These are phyloP conservation scores for Solanum microdontum DNA, from an alignment of 257 asterid genomes.

Conservation along the genomic window DNA sequence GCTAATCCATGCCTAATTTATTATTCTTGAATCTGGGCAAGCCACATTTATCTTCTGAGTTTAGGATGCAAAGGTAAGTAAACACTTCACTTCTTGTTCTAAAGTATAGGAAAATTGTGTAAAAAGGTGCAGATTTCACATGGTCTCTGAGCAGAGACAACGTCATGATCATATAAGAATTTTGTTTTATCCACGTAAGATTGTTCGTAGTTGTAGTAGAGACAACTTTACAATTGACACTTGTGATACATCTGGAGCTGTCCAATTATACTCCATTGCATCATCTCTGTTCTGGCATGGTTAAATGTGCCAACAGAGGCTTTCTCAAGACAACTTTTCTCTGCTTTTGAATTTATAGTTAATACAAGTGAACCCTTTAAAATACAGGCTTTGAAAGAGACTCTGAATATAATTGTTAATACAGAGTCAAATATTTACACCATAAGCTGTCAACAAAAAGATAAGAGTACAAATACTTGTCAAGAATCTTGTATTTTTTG, in stretches of 20 bases:
- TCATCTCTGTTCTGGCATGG: neutral
- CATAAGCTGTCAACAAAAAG: neutral
- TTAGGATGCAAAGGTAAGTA: neutral
- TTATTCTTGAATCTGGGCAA: no score
- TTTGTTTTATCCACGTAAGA: neutral
- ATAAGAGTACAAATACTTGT: neutral
- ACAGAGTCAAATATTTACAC: neutral
- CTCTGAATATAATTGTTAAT: neutral
- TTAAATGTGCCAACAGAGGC: neutral
- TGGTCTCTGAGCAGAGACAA: neutral
- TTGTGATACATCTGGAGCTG: neutral
- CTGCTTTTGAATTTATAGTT: neutral
- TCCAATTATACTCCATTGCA: neutral
- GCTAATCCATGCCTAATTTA: no score
- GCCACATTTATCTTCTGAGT: neutral
- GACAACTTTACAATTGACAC: neutral
- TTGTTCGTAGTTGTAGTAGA: neutral
- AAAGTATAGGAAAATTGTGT: neutral
- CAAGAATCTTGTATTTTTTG: neutral
- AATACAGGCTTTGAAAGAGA: neutral
- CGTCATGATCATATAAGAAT: neutral
- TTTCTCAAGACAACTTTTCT: neutral
- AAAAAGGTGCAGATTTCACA: neutral
- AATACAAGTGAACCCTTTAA: neutral
- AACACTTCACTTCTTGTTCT: neutral